Percentiles rank a stretch among this genome's conserved stretches.
Evolutionary conservation across 257 asterid genomes (phyloP).

Genomic region (Marsdenia floribunda): DNA sequence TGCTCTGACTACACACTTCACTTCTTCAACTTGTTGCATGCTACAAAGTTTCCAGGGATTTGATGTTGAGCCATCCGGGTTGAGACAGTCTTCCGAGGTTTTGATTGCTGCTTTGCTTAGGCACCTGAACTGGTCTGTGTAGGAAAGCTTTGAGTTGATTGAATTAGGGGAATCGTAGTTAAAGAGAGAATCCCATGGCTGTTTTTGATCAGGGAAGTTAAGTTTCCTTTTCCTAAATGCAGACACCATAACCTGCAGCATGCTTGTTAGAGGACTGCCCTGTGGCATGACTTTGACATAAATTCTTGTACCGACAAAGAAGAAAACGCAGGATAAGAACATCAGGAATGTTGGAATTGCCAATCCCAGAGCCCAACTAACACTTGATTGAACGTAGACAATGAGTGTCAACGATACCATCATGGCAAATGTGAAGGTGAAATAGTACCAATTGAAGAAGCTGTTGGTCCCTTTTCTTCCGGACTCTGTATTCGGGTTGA

Average conservation of each 20-base stretch:
- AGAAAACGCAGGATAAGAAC: conserved; percentile 52
- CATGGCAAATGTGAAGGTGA: conserved; percentile 69
- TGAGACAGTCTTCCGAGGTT: conserved; percentile 4
- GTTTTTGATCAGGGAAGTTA: conserved; percentile 27
- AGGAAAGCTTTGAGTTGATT: conserved; percentile 52
- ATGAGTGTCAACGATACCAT: conserved; percentile 59
- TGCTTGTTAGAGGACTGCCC: conserved; percentile 60
- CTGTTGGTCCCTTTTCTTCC: conserved; percentile 64
- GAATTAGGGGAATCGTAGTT: conserved; percentile 36
- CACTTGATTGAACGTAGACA: conserved; percentile 60
- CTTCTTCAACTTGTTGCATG: conserved; percentile 35
- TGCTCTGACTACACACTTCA: conserved; percentile 28
- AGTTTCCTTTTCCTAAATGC: conserved; percentile 51
- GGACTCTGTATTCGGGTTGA: conserved; percentile 56
- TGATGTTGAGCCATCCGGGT: conserved; percentile 9
- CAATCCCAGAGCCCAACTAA: conserved; percentile 68
- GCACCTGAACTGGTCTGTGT: conserved; percentile 53
- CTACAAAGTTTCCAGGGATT: conserved; percentile 22
- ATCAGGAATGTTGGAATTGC: conserved; percentile 52
- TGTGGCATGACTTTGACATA: conserved; percentile 68
- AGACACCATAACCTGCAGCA: conserved; percentile 44
- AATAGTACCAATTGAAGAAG: conserved; percentile 81
- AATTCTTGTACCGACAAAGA: conserved; percentile 52
- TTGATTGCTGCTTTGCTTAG: conserved; percentile 18
- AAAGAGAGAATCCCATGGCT: conserved; percentile 42